Base-by-base conservation (phyloP, 2,329 filamentous ascomycete species). In the Aspergillus sergii region DNA sequence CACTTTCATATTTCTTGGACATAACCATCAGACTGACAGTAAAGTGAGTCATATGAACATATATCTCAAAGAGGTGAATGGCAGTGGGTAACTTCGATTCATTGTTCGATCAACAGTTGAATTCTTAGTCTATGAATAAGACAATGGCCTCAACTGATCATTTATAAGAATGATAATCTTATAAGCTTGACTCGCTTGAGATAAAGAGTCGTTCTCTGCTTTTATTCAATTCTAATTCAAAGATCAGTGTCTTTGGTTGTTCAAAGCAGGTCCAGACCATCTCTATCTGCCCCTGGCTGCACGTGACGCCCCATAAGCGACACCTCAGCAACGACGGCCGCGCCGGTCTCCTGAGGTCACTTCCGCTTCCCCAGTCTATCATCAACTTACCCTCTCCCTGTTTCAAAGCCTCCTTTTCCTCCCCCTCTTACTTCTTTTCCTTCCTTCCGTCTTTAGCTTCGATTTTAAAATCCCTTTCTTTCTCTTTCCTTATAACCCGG, bases 341-440 rank as follows among this genome's bases (percentile, higher is more conserved):
- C 70, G 70, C 64, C 71, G 71, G 74, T 71, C 75, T 78, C 77
- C 76, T 78, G 76, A 78, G 76, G 74, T 76, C 75, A 75, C 74
- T 75, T 74, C 74, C 71, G 73, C 69, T 70, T 76, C 73, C 67
- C 66, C 66, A 69, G 65, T 65, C 64, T 64, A 59, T 68, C 65
- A 66, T 71, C 69, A 70, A 71, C 68, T 57, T 61, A 58, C 57
- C 58, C 57, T 45, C 59, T 65, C 65, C 64, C 45, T 30, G 36
- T 36, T 60, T 58, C 55, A 60, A 48, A 54, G 26, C 45, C 61
- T 41, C 43, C 34, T n/a, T 41, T 57, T 30, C 50, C 57, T 63
- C 61, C 66, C 61, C 60, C 57, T 64, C 55, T 71, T 64, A 48
- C 64, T 68, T 61, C 62, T 61, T 66, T 66, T 58, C 65, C 62